These are phyloP conservation scores for Colletotrichum sp. DNA, from an alignment of 2,329 filamentous ascomycete species.

Conservation along the genomic window DNA sequence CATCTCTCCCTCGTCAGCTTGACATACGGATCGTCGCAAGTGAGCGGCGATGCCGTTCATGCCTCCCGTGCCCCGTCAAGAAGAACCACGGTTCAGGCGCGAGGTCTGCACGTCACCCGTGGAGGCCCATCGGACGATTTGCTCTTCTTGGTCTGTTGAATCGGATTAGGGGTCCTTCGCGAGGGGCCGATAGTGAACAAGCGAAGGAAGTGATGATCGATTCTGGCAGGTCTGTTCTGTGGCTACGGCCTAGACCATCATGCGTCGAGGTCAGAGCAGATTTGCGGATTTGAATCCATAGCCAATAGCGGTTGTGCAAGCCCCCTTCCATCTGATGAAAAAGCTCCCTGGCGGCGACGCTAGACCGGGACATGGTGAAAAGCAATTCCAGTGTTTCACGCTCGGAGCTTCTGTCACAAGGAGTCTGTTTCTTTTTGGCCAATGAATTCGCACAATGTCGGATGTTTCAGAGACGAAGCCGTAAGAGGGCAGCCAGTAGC, in stretches of 20 bases:
- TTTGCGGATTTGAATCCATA: background rate
- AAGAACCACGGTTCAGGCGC: background rate
- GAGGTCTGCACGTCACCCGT: background rate
- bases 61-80: background rate
- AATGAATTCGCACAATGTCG: background rate
- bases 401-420: slow-evolving; percentile 1
- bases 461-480: background rate
- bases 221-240: background rate
- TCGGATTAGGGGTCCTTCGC: background rate
- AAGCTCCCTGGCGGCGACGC: slow-evolving; percentile 4
- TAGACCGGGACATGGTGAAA: slow-evolving; percentile 7
- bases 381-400: slow-evolving; percentile 15
- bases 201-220: background rate
- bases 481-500: background rate
- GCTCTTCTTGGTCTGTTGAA: background rate
- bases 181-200: background rate
- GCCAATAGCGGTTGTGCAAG: background rate
- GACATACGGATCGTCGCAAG: background rate
- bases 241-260: background rate
- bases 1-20: background rate
- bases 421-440: background rate
- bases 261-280: background rate
- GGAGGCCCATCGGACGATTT: background rate
- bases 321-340: slow-evolving; percentile 12
- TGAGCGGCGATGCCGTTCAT: background rate